A percentile compares a stretch with the other conserved stretches of the same genome.
Evolutionary conservation across 2,329 filamentous ascomycete species (phyloP).

Genomic region (Coniochaeta hoffmannii): DNA sequence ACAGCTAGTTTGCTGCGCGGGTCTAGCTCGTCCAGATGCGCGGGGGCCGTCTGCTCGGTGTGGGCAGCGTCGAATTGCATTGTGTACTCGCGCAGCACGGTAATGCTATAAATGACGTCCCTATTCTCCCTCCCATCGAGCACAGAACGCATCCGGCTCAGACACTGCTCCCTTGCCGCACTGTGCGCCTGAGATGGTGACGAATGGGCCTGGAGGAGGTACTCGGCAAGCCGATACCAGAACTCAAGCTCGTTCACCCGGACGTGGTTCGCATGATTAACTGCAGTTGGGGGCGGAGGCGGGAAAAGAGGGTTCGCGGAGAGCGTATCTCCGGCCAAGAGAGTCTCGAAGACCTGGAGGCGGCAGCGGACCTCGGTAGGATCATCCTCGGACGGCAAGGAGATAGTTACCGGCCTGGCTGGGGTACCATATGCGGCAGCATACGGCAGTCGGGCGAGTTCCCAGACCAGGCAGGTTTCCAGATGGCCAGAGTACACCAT

Average conservation of each 20-base stretch:
- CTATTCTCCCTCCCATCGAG: slow-evolving; percentile 79
- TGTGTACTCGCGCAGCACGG: slow-evolving; percentile 68
- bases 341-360: slow-evolving; percentile 66
- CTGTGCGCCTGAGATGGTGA: slow-evolving; percentile 30
- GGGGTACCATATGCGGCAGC: slow-evolving; percentile 10
- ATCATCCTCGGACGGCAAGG: slow-evolving; percentile 47
- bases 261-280: slow-evolving; percentile 15
- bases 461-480: slow-evolving; percentile 54
- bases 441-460: slow-evolving; percentile 44
- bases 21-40: slow-evolving; percentile 59
- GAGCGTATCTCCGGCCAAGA: slow-evolving; percentile 67
- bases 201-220: slow-evolving; percentile 45
- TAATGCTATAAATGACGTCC: slow-evolving; percentile 85
- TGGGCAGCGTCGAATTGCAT: slow-evolving; percentile 53
- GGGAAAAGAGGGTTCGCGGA: slow-evolving; percentile 44
- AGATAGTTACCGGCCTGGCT: slow-evolving; percentile 9
- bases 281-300: slow-evolving; percentile 33
- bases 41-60: slow-evolving; percentile 45
- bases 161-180: slow-evolving; percentile 51
- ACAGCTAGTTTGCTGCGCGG: slow-evolving; percentile 60
- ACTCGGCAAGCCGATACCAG: slow-evolving; percentile 72
- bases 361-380: slow-evolving; percentile 59
- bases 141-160: slow-evolving; percentile 59
- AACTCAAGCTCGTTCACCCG: slow-evolving; percentile 64
- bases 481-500: slow-evolving; percentile 47